Percentiles rank a stretch among this genome's conserved stretches.
Conservation (phyloP, 176 grass and related monocot genomes). For the Phyllostachys edulis region DNA sequence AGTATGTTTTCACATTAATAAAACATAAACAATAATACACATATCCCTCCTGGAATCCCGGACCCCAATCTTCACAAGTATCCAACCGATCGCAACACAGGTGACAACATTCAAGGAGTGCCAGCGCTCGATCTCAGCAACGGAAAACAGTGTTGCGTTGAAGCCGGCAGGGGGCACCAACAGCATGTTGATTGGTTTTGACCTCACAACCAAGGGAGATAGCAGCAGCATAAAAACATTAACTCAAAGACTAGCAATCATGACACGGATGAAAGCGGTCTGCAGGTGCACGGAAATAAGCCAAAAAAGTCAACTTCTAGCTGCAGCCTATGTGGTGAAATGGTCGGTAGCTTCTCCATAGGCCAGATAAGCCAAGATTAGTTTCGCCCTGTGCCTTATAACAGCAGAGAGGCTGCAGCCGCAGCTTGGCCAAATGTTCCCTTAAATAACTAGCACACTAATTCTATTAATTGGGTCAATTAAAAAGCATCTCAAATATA, state of each 20-base stretch:
- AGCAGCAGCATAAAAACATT: neutral
- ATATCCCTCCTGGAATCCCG: neutral
- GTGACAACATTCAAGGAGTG: neutral
- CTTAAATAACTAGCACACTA: conserved; percentile 5
- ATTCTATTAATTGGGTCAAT: neutral
- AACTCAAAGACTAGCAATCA: neutral
- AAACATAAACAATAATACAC: neutral
- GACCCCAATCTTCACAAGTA: neutral
- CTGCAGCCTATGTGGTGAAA: neutral
- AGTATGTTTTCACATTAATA: neutral
- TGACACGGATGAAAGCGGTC: neutral
- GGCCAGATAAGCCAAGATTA: neutral
- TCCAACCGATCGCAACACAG: neutral
- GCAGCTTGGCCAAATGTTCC: neutral
- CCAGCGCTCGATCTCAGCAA: neutral
- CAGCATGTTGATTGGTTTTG: neutral
- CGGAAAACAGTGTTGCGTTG: neutral
- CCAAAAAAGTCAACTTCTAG: neutral
- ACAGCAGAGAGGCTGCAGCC: neutral
- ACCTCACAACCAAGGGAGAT: neutral
- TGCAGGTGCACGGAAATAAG: no score
- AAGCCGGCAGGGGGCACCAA: neutral
- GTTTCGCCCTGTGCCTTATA: neutral
- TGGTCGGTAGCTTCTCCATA: neutral
- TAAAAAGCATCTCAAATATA: neutral